Conservation (phyloP, 148 eudicot genomes). For the Vaccinium macrocarpon region DNA sequence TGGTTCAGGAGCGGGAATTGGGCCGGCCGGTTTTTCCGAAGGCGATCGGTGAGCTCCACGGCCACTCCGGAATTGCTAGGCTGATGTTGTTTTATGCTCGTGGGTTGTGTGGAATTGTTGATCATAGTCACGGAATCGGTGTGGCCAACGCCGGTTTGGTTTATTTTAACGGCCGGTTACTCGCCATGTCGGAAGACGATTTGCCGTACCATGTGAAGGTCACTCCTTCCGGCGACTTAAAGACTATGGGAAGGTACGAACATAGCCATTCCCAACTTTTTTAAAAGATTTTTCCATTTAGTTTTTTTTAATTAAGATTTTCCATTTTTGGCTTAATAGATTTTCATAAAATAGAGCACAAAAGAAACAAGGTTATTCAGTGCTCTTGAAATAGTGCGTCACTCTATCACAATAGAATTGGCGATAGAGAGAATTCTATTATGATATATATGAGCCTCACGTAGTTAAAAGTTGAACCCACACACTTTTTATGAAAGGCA, state of each 20-base stretch:
- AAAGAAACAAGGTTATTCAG: too few species aligned
- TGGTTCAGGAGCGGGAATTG: conserved; percentile 47
- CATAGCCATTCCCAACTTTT: not conserved
- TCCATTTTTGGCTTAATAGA: too few species aligned
- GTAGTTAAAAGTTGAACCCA: not conserved
- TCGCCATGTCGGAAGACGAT: conserved; percentile 91
- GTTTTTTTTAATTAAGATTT: too few species aligned
- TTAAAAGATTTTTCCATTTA: too few species aligned
- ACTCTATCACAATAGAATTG: not conserved
- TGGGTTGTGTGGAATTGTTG: conserved; percentile 46
- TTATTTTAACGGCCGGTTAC: conserved; percentile 48
- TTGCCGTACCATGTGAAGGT: conserved; percentile 63
- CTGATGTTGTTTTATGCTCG: conserved; percentile 54
- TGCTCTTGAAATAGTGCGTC: not conserved
- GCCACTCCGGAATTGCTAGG: conserved; percentile 63
- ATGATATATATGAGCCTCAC: not conserved
- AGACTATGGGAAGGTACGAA: conserved; percentile 41
- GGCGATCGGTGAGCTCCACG: conserved; percentile 74
- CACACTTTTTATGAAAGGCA: not conserved
- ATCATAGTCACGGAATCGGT: conserved; percentile 49
- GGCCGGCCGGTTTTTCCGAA: conserved; percentile 69
- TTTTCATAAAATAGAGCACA: too few species aligned
- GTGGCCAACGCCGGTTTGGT: conserved; percentile 80
- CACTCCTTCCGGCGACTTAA: conserved; percentile 53
- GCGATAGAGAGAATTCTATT: not conserved